A percentile compares a stretch with the other conserved stretches of the same genome.
Evolutionary conservation across 164 flowering plant species (phyloP).

Genomic region (Vitis riparia): DNA sequence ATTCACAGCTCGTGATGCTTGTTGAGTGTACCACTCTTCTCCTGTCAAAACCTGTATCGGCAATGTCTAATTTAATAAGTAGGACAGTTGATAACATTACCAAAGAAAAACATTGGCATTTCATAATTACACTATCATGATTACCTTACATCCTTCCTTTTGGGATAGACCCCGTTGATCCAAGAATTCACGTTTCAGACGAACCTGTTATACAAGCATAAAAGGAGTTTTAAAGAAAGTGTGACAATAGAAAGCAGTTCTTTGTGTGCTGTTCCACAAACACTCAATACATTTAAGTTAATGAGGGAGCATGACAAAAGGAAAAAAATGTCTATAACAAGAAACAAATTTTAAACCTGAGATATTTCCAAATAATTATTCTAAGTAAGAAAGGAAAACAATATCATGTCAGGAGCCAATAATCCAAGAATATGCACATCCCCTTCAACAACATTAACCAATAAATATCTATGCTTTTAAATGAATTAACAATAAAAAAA

Average conservation of each 20-base stretch:
- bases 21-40: conserved; percentile 93
- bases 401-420: not conserved
- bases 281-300: not conserved
- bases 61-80: conserved; percentile 3
- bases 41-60: conserved; percentile 61
- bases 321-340: not conserved
- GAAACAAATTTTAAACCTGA: not conserved
- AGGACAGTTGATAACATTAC: not conserved
- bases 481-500: too few species aligned
- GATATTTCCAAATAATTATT: not conserved
- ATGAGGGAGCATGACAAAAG: not conserved
- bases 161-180: conserved; percentile 51
- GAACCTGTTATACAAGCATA: conserved; percentile 49
- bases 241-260: not conserved
- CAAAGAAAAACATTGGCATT: not conserved
- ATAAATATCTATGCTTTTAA: too few species aligned
- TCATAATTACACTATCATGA: not conserved
- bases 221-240: not conserved
- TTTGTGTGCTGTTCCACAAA: not conserved
- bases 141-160: conserved; percentile 52
- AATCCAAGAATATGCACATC: too few species aligned
- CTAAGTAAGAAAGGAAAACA: not conserved
- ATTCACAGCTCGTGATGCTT: conserved; percentile 92
- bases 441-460: too few species aligned
- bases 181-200: conserved; percentile 89